Evolutionary conservation across 371 early-diverging fungal genomes (phyloP).

Genomic region (Mucor indicus): DNA sequence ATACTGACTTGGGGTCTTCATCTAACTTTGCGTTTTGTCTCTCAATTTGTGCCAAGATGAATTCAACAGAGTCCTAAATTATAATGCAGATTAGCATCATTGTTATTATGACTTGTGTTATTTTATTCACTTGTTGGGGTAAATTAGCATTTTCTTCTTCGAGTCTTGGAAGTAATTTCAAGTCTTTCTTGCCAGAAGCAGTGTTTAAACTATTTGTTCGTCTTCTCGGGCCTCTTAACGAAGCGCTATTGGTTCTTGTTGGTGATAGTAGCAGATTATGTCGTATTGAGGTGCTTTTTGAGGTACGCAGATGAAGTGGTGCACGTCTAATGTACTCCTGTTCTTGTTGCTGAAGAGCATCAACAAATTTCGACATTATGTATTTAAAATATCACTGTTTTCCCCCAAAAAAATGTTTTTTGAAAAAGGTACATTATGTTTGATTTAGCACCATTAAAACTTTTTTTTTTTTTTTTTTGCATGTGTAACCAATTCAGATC

Average conservation of each 20-base stretch:
- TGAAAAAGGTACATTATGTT: conserved; percentile 1
- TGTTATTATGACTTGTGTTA: background rate
- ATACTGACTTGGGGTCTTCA: conserved; percentile 57
- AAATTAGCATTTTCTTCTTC: conserved; percentile 43
- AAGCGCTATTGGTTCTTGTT: conserved; percentile 39
- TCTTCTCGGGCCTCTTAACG: conserved; percentile 23
- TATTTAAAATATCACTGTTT: no score
- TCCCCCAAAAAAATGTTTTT: no score
- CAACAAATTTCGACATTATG: conserved; percentile 32
- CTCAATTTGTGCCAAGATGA: conserved; percentile 57
- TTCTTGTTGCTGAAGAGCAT: conserved; percentile 37
- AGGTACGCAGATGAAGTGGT: conserved; percentile 24
- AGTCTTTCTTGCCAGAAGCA: conserved; percentile 19
- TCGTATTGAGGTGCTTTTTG: conserved; percentile 39
- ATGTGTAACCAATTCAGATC: no score
- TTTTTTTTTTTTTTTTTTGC: no score
- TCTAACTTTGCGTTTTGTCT: conserved; percentile 56
- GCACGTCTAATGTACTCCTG: conserved; percentile 17
- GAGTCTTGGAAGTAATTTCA: conserved; percentile 36
- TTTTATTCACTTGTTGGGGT: conserved; percentile 44
- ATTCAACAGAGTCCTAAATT: conserved; percentile 49
- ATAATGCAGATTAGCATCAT: background rate
- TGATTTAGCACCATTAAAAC: background rate
- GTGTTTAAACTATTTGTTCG: conserved; percentile 23
- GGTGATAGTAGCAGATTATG: conserved; percentile 38